Evolutionary conservation across 1,139 yeast genomes (phyloP).

Genomic region (Meyerozyma smithsonii): DNA sequence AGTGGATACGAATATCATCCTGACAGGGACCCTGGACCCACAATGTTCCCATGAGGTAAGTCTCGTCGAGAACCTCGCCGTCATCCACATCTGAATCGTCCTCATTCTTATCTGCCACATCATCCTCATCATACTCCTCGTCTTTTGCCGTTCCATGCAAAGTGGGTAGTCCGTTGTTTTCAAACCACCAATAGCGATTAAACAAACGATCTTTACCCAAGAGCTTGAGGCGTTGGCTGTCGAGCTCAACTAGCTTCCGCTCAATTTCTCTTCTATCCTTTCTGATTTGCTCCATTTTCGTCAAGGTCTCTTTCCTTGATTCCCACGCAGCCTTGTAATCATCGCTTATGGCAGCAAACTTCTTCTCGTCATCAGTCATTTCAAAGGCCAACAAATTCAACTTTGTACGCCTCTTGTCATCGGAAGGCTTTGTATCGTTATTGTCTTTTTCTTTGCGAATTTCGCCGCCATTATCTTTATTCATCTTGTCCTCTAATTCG

Average conservation of each 20-base stretch:
- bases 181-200: constrained; percentile 96
- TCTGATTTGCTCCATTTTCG: constrained; percentile 41
- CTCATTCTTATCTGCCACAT: constrained; percentile 24
- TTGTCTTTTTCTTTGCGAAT: constrained; percentile 14
- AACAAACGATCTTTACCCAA: constrained; percentile 81
- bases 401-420: constrained; percentile 19
- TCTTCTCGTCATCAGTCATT: constrained; percentile 47
- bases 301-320: constrained; percentile 34
- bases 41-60: constrained; percentile 77
- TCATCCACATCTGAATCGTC: constrained; percentile 30
- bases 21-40: constrained; percentile 93
- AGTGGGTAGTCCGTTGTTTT: constrained; percentile 73
- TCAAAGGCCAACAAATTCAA: constrained; percentile 33
- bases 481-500: constrained; percentile 6
- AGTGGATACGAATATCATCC: constrained; percentile 49
- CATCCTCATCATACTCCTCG: constrained; percentile 37
- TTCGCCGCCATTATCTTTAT: constrained; percentile 5
- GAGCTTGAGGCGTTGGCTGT: constrained; percentile 70
- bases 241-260: constrained; percentile 55
- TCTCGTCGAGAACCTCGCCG: constrained; percentile 46
- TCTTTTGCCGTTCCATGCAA: constrained; percentile 37
- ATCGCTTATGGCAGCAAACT: constrained; percentile 40
- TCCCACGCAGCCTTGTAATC: constrained; percentile 45
- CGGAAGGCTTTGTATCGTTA: constrained; percentile 9
- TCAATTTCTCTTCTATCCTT: constrained; percentile 49